Evolutionary conservation across 805 yeast genomes (phyloP).

Genomic region (Hanseniaspora jakobsenii): DNA sequence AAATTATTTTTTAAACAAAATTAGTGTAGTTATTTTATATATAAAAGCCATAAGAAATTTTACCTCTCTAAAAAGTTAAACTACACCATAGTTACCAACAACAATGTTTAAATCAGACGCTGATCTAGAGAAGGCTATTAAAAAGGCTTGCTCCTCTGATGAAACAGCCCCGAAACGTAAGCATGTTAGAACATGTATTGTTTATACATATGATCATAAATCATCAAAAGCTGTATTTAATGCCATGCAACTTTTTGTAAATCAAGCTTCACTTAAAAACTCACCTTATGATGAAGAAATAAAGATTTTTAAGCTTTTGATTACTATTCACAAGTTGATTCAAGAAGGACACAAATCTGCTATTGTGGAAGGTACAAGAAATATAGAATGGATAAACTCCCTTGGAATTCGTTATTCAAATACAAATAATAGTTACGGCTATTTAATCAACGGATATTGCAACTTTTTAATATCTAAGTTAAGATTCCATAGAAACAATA

Average conservation of each 20-base stretch:
- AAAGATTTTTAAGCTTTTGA: constrained; percentile 74
- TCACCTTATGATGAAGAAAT: constrained; percentile 47
- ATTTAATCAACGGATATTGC: constrained; percentile 67
- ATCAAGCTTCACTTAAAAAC: not conserved
- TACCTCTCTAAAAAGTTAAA: not conserved
- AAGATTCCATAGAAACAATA: constrained; percentile 69
- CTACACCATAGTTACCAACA: not conserved
- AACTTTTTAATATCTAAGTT: constrained; percentile 58
- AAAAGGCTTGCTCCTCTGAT: constrained; percentile 75
- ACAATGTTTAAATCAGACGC: constrained; percentile 28
- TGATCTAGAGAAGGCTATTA: constrained; percentile 34
- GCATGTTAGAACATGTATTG: constrained; percentile 91
- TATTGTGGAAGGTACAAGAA: constrained; percentile 65
- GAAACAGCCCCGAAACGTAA: constrained; percentile 91
- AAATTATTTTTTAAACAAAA: too few relatives aligned
- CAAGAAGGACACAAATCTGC: constrained; percentile 95
- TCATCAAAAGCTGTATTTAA: constrained; percentile 78
- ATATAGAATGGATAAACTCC: constrained; percentile 65
- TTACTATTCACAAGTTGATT: constrained; percentile 78
- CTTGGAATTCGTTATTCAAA: constrained; percentile 33
- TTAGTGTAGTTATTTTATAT: too few relatives aligned
- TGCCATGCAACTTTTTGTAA: constrained; percentile 50
- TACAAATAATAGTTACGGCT: constrained; percentile 39
- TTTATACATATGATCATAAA: constrained; percentile 91
- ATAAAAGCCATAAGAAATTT: too few relatives aligned